Percentiles rank a stretch among this genome's conserved stretches.
Conservation (phyloP, 164 flowering plant genomes). For the Macadamia integrifolia region DNA sequence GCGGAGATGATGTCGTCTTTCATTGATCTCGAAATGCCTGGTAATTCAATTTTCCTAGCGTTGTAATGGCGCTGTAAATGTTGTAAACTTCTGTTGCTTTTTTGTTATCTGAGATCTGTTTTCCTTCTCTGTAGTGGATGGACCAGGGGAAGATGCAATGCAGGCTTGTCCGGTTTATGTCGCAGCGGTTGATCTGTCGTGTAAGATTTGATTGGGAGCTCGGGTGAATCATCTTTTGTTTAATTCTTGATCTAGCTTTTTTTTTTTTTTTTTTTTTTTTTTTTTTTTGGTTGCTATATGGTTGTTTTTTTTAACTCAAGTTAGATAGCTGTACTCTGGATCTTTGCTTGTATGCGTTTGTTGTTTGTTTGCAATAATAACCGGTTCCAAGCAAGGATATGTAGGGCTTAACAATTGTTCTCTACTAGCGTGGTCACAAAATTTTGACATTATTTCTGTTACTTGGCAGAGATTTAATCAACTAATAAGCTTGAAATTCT, state of each 20-base stretch:
- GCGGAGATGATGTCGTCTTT: slow-evolving; percentile 86
- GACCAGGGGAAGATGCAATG: slow-evolving; percentile 50
- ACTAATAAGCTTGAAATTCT: too few relatives aligned
- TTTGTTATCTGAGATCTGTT: slow-evolving; percentile 7
- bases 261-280: too few relatives aligned
- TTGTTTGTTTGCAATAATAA: too few relatives aligned
- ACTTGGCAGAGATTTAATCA: too few relatives aligned
- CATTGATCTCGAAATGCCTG: slow-evolving; percentile 84
- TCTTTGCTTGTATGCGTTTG: too few relatives aligned
- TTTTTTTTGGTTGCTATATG: neutral
- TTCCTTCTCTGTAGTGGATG: slow-evolving; percentile 43
- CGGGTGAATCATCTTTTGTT: slow-evolving; percentile 1
- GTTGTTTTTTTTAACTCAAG: too few relatives aligned
- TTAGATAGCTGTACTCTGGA: too few relatives aligned
- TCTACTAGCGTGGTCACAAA: too few relatives aligned
- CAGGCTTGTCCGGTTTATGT: slow-evolving; percentile 91
- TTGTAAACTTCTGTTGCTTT: neutral
- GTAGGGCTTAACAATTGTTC: too few relatives aligned
- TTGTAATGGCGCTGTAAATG: neutral
- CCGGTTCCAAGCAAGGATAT: too few relatives aligned
- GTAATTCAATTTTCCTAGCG: slow-evolving; percentile 24
- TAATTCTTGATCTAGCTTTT: neutral
- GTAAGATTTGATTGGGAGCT: slow-evolving; percentile 38
- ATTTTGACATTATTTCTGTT: too few relatives aligned
- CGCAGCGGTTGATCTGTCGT: slow-evolving; percentile 86